Evolutionary conservation across 1,139 yeast genomes (phyloP).

Genomic region (Williopsis jadinii): DNA sequence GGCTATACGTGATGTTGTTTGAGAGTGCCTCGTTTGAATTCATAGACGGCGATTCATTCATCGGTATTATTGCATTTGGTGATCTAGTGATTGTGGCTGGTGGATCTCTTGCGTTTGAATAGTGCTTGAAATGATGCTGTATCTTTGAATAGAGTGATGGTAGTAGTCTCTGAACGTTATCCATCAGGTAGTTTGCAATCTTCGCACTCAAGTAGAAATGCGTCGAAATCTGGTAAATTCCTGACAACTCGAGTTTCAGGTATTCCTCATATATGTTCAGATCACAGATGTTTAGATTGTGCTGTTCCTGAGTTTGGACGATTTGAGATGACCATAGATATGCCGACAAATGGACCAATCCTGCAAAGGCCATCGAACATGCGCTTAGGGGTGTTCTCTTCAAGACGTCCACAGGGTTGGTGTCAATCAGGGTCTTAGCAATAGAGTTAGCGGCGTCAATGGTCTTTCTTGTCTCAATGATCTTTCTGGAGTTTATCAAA

Average conservation of each 20-base stretch:
- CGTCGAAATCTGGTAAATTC: conserved; percentile 38
- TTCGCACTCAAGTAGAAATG: conserved; percentile 45
- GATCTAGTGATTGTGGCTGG: conserved; percentile 4
- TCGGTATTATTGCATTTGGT: conserved; percentile 3
- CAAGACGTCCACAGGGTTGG: conserved; percentile 34
- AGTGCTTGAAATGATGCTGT: conserved; percentile 14
- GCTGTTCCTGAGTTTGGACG: conserved; percentile 6
- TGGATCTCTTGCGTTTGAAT: neutral
- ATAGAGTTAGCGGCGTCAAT: conserved; percentile 45
- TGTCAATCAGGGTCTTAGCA: conserved; percentile 38
- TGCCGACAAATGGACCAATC: conserved; percentile 42
- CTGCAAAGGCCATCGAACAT: conserved; percentile 44
- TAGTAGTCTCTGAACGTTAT: conserved; percentile 28
- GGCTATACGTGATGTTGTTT: neutral
- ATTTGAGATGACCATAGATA: conserved; percentile 34
- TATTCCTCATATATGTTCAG: conserved; percentile 38
- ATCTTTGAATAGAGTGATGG: conserved; percentile 27
- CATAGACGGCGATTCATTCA: conserved; percentile 1
- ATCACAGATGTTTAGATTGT: conserved; percentile 22
- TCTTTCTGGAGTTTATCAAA: conserved; percentile 34
- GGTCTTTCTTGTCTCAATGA: conserved; percentile 43
- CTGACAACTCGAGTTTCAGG: conserved; percentile 39
- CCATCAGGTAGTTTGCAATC: conserved; percentile 37
- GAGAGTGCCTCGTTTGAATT: neutral
- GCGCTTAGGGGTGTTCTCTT: conserved; percentile 43